Conservation (phyloP, 148 eudicot genomes). For the Camellia sinensis region DNA sequence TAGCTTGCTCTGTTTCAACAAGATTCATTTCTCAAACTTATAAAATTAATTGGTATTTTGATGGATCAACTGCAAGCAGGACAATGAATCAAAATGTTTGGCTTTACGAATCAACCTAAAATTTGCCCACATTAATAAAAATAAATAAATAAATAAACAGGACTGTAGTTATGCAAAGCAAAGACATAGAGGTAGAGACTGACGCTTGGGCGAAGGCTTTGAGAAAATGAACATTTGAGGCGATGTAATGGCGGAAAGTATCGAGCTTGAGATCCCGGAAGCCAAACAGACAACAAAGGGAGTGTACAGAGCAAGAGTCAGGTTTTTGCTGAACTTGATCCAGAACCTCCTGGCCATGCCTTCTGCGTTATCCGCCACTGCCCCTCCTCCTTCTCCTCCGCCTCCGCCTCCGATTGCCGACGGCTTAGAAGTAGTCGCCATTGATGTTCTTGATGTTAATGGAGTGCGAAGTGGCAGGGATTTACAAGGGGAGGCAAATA, state of each 20-base stretch:
- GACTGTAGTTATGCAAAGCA: background rate
- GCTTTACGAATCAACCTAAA: too few relatives aligned
- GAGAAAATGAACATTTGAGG: constrained; percentile 82
- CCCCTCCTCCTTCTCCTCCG: constrained; percentile 31
- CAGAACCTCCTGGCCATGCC: constrained; percentile 61
- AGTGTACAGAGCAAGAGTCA: constrained; percentile 54
- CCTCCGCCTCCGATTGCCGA: constrained; percentile 28
- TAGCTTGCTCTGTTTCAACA: too few relatives aligned
- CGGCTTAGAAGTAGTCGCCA: constrained; percentile 35
- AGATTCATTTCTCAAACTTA: too few relatives aligned
- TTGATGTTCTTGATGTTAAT: constrained; percentile 24
- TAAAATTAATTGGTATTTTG: too few relatives aligned
- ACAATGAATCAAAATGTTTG: too few relatives aligned
- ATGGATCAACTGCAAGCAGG: too few relatives aligned
- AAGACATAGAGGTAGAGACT: constrained; percentile 21
- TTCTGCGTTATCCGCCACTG: constrained; percentile 36
- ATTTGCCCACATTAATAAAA: too few relatives aligned
- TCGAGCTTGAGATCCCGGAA: constrained; percentile 56
- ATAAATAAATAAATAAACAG: too few relatives aligned
- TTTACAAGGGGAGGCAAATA: background rate
- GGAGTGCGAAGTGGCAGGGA: constrained; percentile 1
- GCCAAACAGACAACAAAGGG: constrained; percentile 78
- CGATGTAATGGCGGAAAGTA: constrained; percentile 66
- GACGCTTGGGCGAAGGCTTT: constrained; percentile 79
- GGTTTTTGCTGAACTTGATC: constrained; percentile 54